phyloP scores from a whole-genome alignment of 2,329 filamentous ascomycete species.

The Pleoardoris graminearum region DNA sequence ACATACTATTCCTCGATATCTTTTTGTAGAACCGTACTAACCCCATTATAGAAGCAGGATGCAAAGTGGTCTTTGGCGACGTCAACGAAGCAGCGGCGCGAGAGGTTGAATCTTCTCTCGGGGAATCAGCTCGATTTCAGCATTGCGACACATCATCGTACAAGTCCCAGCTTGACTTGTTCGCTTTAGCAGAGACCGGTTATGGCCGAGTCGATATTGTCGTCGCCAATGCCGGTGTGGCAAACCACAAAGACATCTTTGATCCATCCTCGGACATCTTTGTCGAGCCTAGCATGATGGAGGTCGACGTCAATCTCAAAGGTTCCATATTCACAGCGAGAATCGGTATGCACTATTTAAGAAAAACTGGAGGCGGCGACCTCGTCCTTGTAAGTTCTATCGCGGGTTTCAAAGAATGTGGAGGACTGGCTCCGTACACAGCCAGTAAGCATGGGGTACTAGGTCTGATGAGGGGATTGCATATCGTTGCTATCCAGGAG shows the following conservation, averaged over 20 bases:
- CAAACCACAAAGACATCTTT: constrained; percentile 23
- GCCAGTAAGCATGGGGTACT: constrained; percentile 30
- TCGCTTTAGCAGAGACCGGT: constrained; percentile 15
- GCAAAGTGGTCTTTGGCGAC: constrained; percentile 27
- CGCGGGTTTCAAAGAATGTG: constrained; percentile 27
- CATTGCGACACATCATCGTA: constrained; percentile 25
- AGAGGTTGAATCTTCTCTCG: constrained; percentile 14
- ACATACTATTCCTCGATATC: background rate
- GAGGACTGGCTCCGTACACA: constrained; percentile 23
- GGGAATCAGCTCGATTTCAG: constrained; percentile 15
- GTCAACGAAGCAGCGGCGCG: constrained; percentile 18
- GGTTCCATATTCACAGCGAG: constrained; percentile 25
- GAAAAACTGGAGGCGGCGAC: constrained; percentile 19
- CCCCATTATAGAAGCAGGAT: constrained; percentile 18
- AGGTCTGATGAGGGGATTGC: constrained; percentile 26
- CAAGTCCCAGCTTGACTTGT: constrained; percentile 18
- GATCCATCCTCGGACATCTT: constrained; percentile 15
- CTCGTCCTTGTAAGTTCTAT: constrained; percentile 25
- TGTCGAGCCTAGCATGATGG: constrained; percentile 21
- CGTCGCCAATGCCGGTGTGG: constrained; percentile 24
- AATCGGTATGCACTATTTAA: constrained; percentile 27
- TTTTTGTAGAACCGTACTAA: background rate
- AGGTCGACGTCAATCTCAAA: constrained; percentile 26
- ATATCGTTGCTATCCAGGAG: constrained; percentile 19
- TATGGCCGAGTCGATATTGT: constrained; percentile 21